phyloP scores from a whole-genome alignment of 176 grass and related monocot genomes.

The Aegilops umbellulata region DNA sequence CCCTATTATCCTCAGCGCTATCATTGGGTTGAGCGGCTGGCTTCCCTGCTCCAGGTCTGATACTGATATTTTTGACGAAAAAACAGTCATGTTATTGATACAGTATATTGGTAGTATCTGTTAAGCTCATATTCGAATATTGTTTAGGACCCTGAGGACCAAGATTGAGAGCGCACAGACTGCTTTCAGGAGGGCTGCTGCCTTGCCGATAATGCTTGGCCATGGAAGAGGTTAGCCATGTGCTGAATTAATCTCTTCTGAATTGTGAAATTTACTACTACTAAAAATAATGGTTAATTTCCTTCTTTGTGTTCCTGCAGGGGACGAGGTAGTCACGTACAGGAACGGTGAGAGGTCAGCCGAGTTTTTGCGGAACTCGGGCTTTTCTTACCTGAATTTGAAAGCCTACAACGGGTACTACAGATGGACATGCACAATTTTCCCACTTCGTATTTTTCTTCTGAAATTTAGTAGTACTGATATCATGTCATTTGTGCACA shows the following conservation, averaged over 20 bases:
- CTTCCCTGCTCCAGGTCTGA: slow-evolving; percentile 86
- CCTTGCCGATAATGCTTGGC: slow-evolving; percentile 70
- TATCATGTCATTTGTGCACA: slow-evolving; percentile 33
- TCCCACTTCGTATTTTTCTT: background rate
- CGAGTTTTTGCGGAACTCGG: slow-evolving; percentile 55
- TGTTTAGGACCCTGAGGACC: slow-evolving; percentile 64
- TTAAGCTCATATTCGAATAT: background rate
- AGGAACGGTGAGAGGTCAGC: slow-evolving; percentile 75
- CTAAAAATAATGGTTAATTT: background rate
- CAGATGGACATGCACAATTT: background rate
- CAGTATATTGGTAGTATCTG: background rate
- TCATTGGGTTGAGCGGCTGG: slow-evolving; percentile 86
- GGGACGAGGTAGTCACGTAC: slow-evolving; percentile 81
- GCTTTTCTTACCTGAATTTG: slow-evolving; percentile 58
- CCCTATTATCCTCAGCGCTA: slow-evolving; percentile 60
- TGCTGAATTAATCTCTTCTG: background rate
- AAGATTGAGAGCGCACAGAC: slow-evolving; percentile 82
- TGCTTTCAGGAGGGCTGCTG: slow-evolving; percentile 56
- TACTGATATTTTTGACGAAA: background rate
- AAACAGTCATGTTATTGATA: background rate
- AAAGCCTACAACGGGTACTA: slow-evolving; percentile 94
- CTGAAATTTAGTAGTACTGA: background rate
- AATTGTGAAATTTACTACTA: too few species aligned
- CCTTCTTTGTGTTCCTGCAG: slow-evolving; percentile 34
- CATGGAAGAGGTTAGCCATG: slow-evolving; percentile 66